Conservation (phyloP, 2,329 filamentous ascomycete genomes). For the Aspergillus costaricaensis region DNA sequence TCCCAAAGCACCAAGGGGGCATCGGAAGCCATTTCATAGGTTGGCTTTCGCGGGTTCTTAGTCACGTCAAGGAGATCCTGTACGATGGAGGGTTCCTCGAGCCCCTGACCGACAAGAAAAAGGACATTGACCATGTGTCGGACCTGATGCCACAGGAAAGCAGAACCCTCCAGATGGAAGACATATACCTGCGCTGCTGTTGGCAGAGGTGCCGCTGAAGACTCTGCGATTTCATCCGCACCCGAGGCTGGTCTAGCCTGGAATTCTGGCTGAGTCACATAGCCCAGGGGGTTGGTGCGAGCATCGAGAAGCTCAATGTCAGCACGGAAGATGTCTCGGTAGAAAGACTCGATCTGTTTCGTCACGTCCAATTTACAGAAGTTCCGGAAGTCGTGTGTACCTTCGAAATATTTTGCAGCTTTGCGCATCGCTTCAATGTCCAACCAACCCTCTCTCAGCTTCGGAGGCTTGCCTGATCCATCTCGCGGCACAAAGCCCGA, state of each 20-base stretch:
- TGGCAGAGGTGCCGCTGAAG: constrained; percentile 33
- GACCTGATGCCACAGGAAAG: constrained; percentile 98
- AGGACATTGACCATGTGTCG: constrained; percentile 88
- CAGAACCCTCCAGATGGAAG: constrained; percentile 84
- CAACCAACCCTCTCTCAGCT: constrained; percentile 70
- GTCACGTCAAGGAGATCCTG: constrained; percentile 71
- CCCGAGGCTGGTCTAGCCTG: constrained; percentile 31
- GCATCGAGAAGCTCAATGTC: constrained; percentile 70
- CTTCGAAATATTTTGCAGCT: constrained; percentile 78
- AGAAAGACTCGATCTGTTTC: constrained; percentile 86
- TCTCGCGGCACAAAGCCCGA: constrained; percentile 49
- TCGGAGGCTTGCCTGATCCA: constrained; percentile 25
- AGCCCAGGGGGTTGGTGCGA: constrained; percentile 57
- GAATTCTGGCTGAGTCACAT: constrained; percentile 54
- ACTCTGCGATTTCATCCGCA: constrained; percentile 18
- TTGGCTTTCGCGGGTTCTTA: constrained; percentile 72
- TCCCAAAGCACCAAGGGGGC: constrained; percentile 93
- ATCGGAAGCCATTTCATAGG: constrained; percentile 89
- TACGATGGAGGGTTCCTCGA: constrained; percentile 75
- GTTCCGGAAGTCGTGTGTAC: constrained; percentile 91
- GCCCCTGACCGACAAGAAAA: constrained; percentile 88
- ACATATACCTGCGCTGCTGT: constrained; percentile 70
- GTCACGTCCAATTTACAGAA: constrained; percentile 90
- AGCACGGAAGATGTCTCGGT: constrained; percentile 75
- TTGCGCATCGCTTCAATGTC: constrained; percentile 83